Conservation (phyloP, 257 asterid genomes). For the Fraxinus quadrangulata region DNA sequence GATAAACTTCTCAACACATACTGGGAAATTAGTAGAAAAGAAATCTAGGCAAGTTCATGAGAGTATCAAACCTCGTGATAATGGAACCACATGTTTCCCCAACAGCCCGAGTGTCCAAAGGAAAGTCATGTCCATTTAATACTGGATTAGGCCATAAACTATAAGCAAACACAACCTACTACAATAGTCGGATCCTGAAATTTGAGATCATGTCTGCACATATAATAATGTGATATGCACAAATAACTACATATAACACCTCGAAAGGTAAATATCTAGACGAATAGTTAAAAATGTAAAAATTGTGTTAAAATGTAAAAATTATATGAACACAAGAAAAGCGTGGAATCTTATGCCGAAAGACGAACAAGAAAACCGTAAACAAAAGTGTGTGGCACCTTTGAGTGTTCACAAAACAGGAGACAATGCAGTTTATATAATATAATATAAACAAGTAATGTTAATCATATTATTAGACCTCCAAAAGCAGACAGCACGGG, state of each 20-base stretch:
- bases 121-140: neutral
- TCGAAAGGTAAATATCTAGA: neutral
- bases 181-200: neutral
- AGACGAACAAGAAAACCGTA: neutral
- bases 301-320: neutral
- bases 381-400: neutral
- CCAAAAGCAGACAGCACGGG: constrained; percentile 32
- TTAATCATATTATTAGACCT: constrained; percentile 14
- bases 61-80: neutral
- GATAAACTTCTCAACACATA: too few relatives aligned
- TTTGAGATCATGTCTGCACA: neutral
- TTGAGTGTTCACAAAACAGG: constrained; percentile 17
- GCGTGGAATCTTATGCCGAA: constrained; percentile 11
- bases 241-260: neutral
- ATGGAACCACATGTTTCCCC: neutral
- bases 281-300: neutral
- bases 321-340: neutral
- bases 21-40: neutral
- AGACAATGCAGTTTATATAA: constrained; percentile 17
- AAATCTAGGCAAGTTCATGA: neutral
- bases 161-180: neutral
- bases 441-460: neutral
- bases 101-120: neutral
- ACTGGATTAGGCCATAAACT: neutral
- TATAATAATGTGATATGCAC: neutral